These are phyloP conservation scores for Nitzschia palea DNA, from an alignment of 108 stramenopile genomes.

Conservation along the genomic window DNA sequence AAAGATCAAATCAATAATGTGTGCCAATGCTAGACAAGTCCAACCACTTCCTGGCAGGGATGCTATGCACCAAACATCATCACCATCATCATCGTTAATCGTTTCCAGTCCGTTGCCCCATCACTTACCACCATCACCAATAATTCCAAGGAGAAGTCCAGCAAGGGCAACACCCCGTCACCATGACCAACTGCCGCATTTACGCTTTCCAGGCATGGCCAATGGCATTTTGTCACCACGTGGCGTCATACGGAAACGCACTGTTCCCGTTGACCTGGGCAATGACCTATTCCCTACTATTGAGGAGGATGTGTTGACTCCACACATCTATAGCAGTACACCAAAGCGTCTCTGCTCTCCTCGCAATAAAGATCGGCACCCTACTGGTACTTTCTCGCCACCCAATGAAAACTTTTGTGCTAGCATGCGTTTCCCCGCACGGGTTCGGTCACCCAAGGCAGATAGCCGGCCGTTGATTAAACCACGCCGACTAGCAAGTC, in stretches of 20 bases:
- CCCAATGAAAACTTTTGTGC: neutral
- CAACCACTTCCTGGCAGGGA: neutral
- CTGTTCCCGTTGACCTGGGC: neutral
- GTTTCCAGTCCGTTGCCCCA: no score
- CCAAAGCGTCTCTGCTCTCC: constrained; percentile 8
- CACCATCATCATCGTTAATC: neutral
- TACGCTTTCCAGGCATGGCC: neutral
- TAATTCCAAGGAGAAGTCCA: constrained; percentile 7
- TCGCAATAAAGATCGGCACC: neutral
- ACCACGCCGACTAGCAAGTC: constrained; percentile 4
- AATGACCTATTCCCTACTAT: neutral
- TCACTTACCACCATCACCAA: constrained; percentile 9
- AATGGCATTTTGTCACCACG: neutral
- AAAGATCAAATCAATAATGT: neutral
- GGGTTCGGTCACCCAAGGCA: neutral
- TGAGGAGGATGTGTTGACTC: neutral
- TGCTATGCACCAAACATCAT: neutral
- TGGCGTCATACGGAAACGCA: neutral
- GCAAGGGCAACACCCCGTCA: neutral
- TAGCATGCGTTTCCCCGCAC: neutral
- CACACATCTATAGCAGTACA: neutral
- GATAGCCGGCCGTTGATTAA: neutral
- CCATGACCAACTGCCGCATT: neutral
- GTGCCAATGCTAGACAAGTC: neutral
- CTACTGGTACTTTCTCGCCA: neutral